Conservation (phyloP, 768 basidiomycete genomes). For the Tulasnella sp. region DNA sequence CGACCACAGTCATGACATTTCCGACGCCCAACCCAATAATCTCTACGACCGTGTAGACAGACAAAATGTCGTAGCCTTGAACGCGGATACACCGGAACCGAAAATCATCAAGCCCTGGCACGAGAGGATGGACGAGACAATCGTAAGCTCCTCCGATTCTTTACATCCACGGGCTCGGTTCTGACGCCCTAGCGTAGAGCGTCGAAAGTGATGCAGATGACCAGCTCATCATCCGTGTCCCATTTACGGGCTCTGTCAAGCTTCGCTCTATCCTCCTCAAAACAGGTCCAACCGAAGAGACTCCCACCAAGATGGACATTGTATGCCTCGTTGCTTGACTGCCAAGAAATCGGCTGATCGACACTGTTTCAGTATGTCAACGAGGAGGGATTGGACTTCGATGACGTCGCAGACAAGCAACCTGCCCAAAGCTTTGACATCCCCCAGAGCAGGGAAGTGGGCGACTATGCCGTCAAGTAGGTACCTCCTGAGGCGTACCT, state of each 20-base stretch:
- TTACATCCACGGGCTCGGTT: background rate
- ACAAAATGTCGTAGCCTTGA: constrained; percentile 71
- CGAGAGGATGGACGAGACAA: constrained; percentile 57
- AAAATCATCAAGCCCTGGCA: constrained; percentile 84
- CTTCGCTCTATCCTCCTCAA: constrained; percentile 76
- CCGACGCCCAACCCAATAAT: constrained; percentile 54
- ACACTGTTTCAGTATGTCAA: constrained; percentile 57
- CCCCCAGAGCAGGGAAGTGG: constrained; percentile 63
- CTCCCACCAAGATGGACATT: constrained; percentile 61
- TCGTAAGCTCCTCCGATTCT: constrained; percentile 39
- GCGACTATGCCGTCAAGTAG: constrained; percentile 79
- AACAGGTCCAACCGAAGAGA: constrained; percentile 70
- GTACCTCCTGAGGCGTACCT: constrained; percentile 24
- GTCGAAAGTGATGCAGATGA: constrained; percentile 89
- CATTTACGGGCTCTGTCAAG: constrained; percentile 82
- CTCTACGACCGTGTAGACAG: constrained; percentile 71
- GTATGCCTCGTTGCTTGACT: constrained; percentile 37
- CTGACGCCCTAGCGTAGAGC: constrained; percentile 40
- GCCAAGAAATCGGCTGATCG: background rate
- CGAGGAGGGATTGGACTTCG: constrained; percentile 71
- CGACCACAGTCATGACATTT: constrained; percentile 38
- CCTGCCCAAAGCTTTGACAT: constrained; percentile 68
- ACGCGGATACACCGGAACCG: constrained; percentile 45
- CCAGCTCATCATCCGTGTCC: constrained; percentile 61
- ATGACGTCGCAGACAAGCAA: constrained; percentile 52